These are phyloP conservation scores for Penicillium robsamsonii DNA, from an alignment of 495 filamentous ascomycete species.

Conservation along the genomic window DNA sequence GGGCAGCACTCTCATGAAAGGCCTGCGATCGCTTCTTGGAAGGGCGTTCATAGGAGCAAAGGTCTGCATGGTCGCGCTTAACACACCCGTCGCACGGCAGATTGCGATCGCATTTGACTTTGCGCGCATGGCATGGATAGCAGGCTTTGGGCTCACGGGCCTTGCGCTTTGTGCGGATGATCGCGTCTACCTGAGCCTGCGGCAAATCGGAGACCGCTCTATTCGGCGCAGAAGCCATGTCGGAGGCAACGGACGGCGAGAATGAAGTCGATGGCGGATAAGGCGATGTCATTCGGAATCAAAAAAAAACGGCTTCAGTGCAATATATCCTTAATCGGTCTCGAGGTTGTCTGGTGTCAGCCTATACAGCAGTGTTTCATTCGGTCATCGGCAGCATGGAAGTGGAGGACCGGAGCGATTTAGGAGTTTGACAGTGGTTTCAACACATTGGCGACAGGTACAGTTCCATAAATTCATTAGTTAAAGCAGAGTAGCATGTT, in stretches of 20 bases:
- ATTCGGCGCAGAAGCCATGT: conserved; percentile 25
- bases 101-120: conserved; percentile 74
- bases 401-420: neutral
- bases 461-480: neutral
- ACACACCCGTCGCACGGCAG: conserved; percentile 71
- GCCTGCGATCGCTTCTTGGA: conserved; percentile 49
- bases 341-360: conserved; percentile 11
- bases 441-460: neutral
- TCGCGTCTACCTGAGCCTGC: conserved; percentile 49
- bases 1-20: conserved; percentile 31
- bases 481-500: neutral
- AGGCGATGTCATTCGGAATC: conserved; percentile 38
- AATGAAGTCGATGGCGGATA: conserved; percentile 16
- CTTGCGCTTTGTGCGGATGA: conserved; percentile 50
- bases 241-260: conserved; percentile 29
- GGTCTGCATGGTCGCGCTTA: conserved; percentile 67
- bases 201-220: conserved; percentile 43
- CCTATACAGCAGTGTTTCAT: conserved; percentile 14
- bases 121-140: conserved; percentile 70
- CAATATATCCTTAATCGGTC: neutral
- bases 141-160: conserved; percentile 57
- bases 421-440: neutral
- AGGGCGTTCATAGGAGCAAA: conserved; percentile 72
- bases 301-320: neutral
- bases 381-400: conserved; percentile 3